Evolutionary conservation across 139 green algal genomes (phyloP).

Genomic region (Coelastrella sp.): DNA sequence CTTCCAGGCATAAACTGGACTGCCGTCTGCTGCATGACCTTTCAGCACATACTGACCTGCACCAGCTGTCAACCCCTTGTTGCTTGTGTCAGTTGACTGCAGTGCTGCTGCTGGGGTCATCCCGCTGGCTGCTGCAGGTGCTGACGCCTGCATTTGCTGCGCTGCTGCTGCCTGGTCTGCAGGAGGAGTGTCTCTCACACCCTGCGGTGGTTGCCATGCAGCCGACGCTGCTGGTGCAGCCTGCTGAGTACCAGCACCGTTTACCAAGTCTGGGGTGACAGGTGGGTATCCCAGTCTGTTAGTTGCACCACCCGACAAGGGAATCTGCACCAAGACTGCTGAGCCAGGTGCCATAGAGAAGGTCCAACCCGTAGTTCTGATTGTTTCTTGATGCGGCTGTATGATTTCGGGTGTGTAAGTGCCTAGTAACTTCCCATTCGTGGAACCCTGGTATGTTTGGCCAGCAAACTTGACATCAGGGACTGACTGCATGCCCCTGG

Average conservation of each 20-base stretch:
- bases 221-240: neutral
- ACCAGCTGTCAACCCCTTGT: neutral
- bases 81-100: neutral
- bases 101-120: neutral
- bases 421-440: conserved; percentile 7
- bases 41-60: conserved; percentile 37
- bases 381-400: neutral
- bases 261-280: neutral
- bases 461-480: conserved; percentile 30
- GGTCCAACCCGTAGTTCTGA: conserved; percentile 9
- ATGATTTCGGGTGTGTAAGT: conserved; percentile 6
- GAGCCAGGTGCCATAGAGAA: neutral
- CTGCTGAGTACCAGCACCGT: conserved; percentile 1
- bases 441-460: conserved; percentile 23
- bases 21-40: conserved; percentile 2
- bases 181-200: neutral
- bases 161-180: neutral
- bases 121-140: neutral
- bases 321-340: conserved; percentile 35
- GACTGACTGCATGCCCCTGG: neutral
- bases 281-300: conserved; percentile 6
- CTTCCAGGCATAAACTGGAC: neutral
- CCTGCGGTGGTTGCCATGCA: neutral
- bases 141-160: neutral
- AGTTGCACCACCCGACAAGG: neutral